Evolutionary conservation across 2,329 filamentous ascomycete genomes (phyloP).

Genomic region (Leptographium procerum): DNA sequence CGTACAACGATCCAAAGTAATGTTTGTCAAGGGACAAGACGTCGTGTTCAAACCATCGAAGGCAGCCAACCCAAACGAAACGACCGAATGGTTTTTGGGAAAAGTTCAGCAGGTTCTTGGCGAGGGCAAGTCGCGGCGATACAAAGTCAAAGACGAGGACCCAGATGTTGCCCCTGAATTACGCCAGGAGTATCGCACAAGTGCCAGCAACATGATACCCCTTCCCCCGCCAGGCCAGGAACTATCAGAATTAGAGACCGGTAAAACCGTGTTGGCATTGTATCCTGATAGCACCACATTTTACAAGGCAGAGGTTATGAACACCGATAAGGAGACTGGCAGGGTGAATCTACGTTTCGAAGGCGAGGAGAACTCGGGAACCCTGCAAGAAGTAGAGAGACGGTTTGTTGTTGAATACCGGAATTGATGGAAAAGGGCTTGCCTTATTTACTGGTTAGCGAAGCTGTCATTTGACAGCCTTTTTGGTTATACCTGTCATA

Average conservation of each 20-base stretch:
- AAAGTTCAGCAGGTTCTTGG: conserved; percentile 65
- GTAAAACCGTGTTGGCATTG: conserved; percentile 63
- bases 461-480: background rate
- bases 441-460: background rate
- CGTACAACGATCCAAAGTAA: conserved; percentile 36
- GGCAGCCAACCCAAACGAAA: conserved; percentile 32
- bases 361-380: conserved; percentile 63
- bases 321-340: conserved; percentile 40
- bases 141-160: conserved; percentile 71
- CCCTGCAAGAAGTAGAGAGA: conserved; percentile 63
- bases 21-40: conserved; percentile 50
- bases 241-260: conserved; percentile 50
- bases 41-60: conserved; percentile 54
- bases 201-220: conserved; percentile 64
- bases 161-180: conserved; percentile 53
- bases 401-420: conserved; percentile 68
- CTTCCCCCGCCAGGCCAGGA: conserved; percentile 49
- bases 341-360: conserved; percentile 64
- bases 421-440: conserved; percentile 1
- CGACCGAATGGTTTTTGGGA: conserved; percentile 61
- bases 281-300: conserved; percentile 81
- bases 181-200: conserved; percentile 58
- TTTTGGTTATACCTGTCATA: too few relatives aligned
- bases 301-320: conserved; percentile 73
- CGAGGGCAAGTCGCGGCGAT: conserved; percentile 65